Evolutionary conservation across 2,329 filamentous ascomycete species (phyloP), one percentile per base, ranked within the genome.

Genomic region (Diaporthe capsici): DNA sequence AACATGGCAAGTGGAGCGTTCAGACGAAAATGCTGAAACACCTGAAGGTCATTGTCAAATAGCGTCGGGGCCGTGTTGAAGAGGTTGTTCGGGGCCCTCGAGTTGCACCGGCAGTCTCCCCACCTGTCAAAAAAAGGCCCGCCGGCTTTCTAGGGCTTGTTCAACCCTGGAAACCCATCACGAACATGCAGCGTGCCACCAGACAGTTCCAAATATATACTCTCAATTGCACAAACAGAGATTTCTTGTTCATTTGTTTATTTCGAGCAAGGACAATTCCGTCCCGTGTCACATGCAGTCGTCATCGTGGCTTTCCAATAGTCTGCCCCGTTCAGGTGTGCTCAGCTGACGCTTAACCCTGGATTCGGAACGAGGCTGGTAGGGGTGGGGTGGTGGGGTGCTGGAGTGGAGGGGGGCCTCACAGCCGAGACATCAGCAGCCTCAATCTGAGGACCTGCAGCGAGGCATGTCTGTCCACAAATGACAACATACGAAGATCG

Each of bases 21-120:
- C 71, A 72, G 55, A 72, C 71, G 71, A 72, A 39, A 72, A 61
- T 61, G 55, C 58, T 51, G 70, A 60, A 72, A 72, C 55, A 37
- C 22, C 42, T 58, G 65, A 42, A 1, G 13, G 31, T 53, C n/a
- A 10, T 1, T 39, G 47, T 53, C 47, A 5, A 68, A 37, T 51
- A 51, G 44, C 61, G 44, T 51, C 44, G 44, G 44, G 44, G 44
- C 63, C 17, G 15, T 67, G 63, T 34, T 51, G 63, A 39, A 7
- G 20, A 44, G 20, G 28, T 53, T 13, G 63, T 28, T 17, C 44
- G 44, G 6, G 10, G 6, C 13, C 22, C 49, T 70, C 49, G 22
- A 28, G 49, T 55, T 55, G 49, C 65, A 70, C 49, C n/a, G 15
- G 12, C 34, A 42, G 49, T 51, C n/a, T 55, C 47, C 47, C 47